Evolutionary conservation across 164 flowering plant genomes (phyloP).

Genomic region (Vitis riparia): DNA sequence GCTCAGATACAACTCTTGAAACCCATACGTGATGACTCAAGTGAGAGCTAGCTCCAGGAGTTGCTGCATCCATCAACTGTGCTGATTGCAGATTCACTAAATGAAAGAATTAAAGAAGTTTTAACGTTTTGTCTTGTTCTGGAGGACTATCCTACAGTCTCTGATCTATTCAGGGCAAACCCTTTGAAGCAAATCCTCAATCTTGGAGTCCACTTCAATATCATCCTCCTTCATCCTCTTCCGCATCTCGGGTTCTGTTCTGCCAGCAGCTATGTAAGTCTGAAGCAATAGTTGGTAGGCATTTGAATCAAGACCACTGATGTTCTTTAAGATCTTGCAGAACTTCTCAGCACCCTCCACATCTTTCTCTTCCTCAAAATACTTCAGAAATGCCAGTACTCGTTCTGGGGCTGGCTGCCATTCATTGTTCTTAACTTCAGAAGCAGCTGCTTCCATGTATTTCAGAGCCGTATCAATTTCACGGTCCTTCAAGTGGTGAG

Average conservation of each 20-base stretch:
- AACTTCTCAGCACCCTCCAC: slow-evolving; percentile 59
- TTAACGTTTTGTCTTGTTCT: too few relatives aligned
- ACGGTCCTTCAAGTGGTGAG: slow-evolving; percentile 32
- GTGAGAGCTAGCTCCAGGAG: too few relatives aligned
- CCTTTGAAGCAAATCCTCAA: slow-evolving; percentile 41
- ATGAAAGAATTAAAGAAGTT: background rate
- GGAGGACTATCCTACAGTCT: background rate
- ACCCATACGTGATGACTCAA: too few relatives aligned
- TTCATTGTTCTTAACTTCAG: slow-evolving; percentile 21
- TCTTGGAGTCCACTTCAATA: slow-evolving; percentile 44
- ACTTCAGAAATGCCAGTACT: slow-evolving; percentile 35
- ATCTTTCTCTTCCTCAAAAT: slow-evolving; percentile 44
- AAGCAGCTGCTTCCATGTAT: slow-evolving; percentile 38
- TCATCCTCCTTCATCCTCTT: slow-evolving; percentile 44
- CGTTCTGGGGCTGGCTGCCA: slow-evolving; percentile 44
- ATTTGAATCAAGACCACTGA: slow-evolving; percentile 31
- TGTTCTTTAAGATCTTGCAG: slow-evolving; percentile 42
- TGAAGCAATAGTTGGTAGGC: slow-evolving; percentile 38
- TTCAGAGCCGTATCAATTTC: slow-evolving; percentile 39
- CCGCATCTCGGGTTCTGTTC: slow-evolving; percentile 41
- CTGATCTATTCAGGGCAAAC: slow-evolving; percentile 28
- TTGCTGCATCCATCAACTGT: too few relatives aligned
- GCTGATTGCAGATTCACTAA: too few relatives aligned
- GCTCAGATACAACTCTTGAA: too few relatives aligned
- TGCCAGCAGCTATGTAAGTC: slow-evolving; percentile 51